These are phyloP conservation scores for Leccinellum albellum DNA, from an alignment of 768 basidiomycete genomes.

Conservation along the genomic window DNA sequence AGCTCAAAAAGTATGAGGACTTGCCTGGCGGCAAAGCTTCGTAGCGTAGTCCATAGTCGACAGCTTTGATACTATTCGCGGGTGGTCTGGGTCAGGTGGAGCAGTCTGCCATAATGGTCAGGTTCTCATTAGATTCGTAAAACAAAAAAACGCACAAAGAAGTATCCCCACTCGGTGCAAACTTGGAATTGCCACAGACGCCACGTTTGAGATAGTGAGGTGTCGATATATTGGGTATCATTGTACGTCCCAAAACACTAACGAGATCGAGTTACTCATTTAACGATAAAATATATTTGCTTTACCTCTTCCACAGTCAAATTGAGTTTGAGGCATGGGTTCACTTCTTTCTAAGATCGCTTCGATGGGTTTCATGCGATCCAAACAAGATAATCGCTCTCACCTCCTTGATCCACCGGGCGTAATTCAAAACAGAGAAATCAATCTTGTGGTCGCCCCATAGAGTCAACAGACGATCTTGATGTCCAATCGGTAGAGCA, in stretches of 20 bases:
- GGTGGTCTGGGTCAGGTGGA: slow-evolving; percentile 63
- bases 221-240: slow-evolving; percentile 58
- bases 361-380: neutral
- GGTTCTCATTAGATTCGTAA: neutral
- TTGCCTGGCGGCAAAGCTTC: slow-evolving; percentile 63
- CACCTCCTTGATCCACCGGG: slow-evolving; percentile 70
- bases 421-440: slow-evolving; percentile 67
- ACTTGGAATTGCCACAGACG: slow-evolving; percentile 88
- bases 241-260: slow-evolving; percentile 88
- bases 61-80: slow-evolving; percentile 77
- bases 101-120: slow-evolving; percentile 47
- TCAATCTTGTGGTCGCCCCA: slow-evolving; percentile 49
- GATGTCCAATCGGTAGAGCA: slow-evolving; percentile 45
- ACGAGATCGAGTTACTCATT: neutral
- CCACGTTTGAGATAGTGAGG: slow-evolving; percentile 71
- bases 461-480: slow-evolving; percentile 46
- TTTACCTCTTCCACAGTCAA: slow-evolving; percentile 49
- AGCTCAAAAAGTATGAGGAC: slow-evolving; percentile 4
- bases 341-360: slow-evolving; percentile 45
- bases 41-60: slow-evolving; percentile 68
- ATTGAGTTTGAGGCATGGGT: slow-evolving; percentile 48
- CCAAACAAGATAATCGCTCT: slow-evolving; percentile 4
- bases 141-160: slow-evolving; percentile 50
- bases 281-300: neutral
- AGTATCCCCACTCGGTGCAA: slow-evolving; percentile 96